phyloP scores from a whole-genome alignment of 345 rosid genomes.

The Melaleuca quinquenervia region DNA sequence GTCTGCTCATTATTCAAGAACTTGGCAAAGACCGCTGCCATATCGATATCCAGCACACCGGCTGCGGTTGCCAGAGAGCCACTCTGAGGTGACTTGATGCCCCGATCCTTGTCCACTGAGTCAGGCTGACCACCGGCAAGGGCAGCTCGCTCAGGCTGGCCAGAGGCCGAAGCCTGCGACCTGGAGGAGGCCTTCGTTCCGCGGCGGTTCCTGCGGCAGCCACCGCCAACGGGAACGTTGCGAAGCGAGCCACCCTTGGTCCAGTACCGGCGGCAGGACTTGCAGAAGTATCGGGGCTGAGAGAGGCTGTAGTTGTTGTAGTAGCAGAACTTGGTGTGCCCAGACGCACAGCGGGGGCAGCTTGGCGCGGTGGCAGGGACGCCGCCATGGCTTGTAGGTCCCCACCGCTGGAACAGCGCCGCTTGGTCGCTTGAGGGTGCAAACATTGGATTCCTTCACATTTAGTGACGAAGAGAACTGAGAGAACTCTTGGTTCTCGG shows the following conservation, averaged over 20 bases:
- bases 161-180: neutral
- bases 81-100: neutral
- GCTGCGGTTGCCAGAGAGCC: slow-evolving; percentile 1
- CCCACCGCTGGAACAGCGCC: neutral
- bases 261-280: slow-evolving; percentile 80
- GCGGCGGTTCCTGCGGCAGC: slow-evolving; percentile 68
- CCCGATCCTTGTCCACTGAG: neutral
- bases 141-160: neutral
- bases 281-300: slow-evolving; percentile 85
- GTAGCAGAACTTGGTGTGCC: slow-evolving; percentile 86
- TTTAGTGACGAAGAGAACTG: neutral
- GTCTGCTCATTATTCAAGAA: slow-evolving; percentile 23
- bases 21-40: slow-evolving; percentile 66
- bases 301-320: slow-evolving; percentile 91
- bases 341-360: slow-evolving; percentile 84
- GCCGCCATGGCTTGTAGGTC: neutral
- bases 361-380: slow-evolving; percentile 27
- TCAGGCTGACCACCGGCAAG: neutral
- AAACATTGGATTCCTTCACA: neutral
- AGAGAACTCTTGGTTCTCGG: neutral
- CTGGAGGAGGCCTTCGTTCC: slow-evolving; percentile 11
- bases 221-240: slow-evolving; percentile 81
- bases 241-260: slow-evolving; percentile 84
- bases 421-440: neutral
- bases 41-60: slow-evolving; percentile 34